Evolutionary conservation across 2,329 filamentous ascomycete species (phyloP).

Genomic region (Paraphaeosphaeria minitans): DNA sequence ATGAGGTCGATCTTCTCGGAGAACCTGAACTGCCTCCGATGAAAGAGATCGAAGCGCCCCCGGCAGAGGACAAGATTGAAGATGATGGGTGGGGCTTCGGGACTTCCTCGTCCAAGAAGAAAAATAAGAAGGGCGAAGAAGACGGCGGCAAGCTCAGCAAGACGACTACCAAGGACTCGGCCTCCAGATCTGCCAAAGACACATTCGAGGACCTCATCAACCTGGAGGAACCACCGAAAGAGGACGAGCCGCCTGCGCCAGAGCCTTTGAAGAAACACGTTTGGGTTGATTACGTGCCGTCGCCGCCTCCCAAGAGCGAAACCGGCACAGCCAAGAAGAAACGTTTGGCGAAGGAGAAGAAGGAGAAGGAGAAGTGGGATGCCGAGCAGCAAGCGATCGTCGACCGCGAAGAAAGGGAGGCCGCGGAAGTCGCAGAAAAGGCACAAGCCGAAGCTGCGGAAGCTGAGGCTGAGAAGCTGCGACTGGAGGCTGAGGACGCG

Average conservation of each 20-base stretch:
- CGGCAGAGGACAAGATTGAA: conserved; percentile 49
- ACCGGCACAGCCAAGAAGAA: conserved; percentile 35
- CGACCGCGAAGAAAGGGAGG: conserved; percentile 32
- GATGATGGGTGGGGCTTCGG: conserved; percentile 38
- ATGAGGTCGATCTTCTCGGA: conserved; percentile 50
- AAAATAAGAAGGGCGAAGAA: conserved; percentile 41
- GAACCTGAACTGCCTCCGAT: conserved; percentile 51
- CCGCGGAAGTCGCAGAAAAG: neutral
- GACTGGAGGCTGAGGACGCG: conserved; percentile 20
- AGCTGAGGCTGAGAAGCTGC: conserved; percentile 7
- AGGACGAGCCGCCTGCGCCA: conserved; percentile 25
- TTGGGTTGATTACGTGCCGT: conserved; percentile 26
- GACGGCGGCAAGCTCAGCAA: conserved; percentile 37
- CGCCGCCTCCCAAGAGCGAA: conserved; percentile 26
- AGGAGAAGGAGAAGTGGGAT: conserved; percentile 44
- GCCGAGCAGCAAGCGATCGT: conserved; percentile 32
- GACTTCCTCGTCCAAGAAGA: conserved; percentile 31
- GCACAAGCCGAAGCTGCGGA: conserved; percentile 31
- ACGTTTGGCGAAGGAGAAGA: conserved; percentile 33
- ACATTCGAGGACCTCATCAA: conserved; percentile 41
- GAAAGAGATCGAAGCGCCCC: conserved; percentile 57
- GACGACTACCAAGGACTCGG: conserved; percentile 34
- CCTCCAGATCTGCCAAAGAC: conserved; percentile 40
- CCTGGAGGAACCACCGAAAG: conserved; percentile 36
- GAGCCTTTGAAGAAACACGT: conserved; percentile 34